These are phyloP conservation scores for Leishmania mexicana DNA, from an alignment of 208 protist genomes.

Conservation along the genomic window DNA sequence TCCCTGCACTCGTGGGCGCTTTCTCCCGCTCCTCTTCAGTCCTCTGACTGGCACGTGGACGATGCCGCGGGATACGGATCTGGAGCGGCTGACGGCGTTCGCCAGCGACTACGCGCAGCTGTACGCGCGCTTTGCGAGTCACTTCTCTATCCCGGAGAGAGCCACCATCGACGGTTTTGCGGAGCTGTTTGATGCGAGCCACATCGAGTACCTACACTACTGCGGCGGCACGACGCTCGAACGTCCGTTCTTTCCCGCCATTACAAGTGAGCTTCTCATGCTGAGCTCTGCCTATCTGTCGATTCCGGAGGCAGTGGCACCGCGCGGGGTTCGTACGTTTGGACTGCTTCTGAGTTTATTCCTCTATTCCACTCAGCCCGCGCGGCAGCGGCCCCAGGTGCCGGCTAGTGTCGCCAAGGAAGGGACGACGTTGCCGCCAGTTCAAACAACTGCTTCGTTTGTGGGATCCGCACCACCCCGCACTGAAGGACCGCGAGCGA, in stretches of 20 bases:
- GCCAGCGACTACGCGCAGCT: constrained; percentile 55
- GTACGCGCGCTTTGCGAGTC: constrained; percentile 41
- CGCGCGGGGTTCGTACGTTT: constrained; percentile 55
- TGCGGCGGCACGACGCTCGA: constrained; percentile 45
- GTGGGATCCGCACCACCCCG: not conserved
- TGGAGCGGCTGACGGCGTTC: constrained; percentile 43
- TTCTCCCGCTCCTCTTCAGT: not conserved
- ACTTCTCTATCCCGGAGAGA: constrained; percentile 25
- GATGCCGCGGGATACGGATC: constrained; percentile 25
- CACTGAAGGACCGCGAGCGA: not conserved
- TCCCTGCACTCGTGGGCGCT: not conserved
- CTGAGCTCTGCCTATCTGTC: constrained; percentile 68
- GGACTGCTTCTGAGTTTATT: constrained; percentile 64
- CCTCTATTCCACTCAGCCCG: constrained; percentile 68
- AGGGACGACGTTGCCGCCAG: not conserved
- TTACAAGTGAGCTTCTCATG: constrained; percentile 62
- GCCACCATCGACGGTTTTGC: constrained; percentile 53
- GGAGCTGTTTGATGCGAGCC: constrained; percentile 46
- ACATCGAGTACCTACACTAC: constrained; percentile 80
- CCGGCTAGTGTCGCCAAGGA: not conserved
- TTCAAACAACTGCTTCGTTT: not conserved
- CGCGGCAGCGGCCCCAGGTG: not conserved
- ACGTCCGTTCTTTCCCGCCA: constrained; percentile 43
- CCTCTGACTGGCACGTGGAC: not conserved
- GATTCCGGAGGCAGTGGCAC: constrained; percentile 39